Evolutionary conservation across 805 yeast genomes (phyloP).

Genomic region (Saccharomycopsis capsularis): DNA sequence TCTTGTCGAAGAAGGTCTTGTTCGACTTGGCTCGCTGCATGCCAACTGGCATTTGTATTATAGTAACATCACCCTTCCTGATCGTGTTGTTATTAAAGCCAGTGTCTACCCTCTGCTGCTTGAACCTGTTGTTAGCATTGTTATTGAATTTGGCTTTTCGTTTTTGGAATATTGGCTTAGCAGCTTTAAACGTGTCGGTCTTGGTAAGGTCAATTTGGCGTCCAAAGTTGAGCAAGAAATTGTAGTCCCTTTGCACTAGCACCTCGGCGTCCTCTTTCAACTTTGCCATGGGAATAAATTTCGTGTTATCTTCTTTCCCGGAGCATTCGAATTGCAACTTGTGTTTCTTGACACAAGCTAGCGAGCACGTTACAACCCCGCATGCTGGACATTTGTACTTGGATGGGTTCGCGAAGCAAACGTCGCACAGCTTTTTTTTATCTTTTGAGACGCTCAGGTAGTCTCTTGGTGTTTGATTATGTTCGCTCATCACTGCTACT

Average conservation of each 20-base stretch:
- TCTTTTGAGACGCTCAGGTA: no score
- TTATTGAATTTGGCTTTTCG: conserved; percentile 4
- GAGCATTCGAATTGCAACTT: conserved; percentile 56
- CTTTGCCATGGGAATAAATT: conserved; percentile 40
- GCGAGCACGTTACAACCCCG: conserved; percentile 54
- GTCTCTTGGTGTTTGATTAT: no score
- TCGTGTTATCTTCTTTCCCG: conserved; percentile 57
- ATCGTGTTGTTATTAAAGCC: conserved; percentile 1
- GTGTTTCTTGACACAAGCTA: conserved; percentile 65
- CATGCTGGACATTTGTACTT: conserved; percentile 86
- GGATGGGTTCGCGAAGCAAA: conserved; percentile 37
- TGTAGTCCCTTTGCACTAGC: conserved; percentile 73
- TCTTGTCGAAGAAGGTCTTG: conserved; percentile 19
- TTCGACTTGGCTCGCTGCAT: conserved; percentile 19
- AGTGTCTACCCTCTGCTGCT: neutral
- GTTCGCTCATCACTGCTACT: no score
- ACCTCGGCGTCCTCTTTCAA: conserved; percentile 34
- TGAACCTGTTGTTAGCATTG: conserved; percentile 2
- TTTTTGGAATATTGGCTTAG: conserved; percentile 18
- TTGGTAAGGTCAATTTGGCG: conserved; percentile 55
- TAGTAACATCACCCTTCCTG: conserved; percentile 12
- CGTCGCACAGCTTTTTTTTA: conserved; percentile 39
- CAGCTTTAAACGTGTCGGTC: conserved; percentile 33
- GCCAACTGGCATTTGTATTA: conserved; percentile 19
- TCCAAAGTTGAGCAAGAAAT: conserved; percentile 55